Evolutionary conservation across 106 monocot genomes (phyloP), one percentile per base, ranked within the genome.

Genomic region (Hemerocallis citrina): DNA sequence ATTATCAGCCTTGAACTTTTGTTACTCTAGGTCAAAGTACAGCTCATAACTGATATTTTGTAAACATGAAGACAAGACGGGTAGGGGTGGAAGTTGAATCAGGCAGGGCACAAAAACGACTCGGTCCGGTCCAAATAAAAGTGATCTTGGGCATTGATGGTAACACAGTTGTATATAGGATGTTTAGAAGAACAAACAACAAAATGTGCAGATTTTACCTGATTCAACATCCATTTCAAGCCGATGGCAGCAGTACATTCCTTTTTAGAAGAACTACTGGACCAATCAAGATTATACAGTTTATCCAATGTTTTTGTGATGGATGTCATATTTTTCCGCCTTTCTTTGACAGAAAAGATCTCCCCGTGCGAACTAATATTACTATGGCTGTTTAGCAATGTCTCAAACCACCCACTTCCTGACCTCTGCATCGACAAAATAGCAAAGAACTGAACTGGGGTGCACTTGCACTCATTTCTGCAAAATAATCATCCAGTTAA

Each of bases 331-430:
- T 83, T 86, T 45, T 63, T 80, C 40, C 91, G 67, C 65, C 91
- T 79, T 29, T 76, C 82, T 65, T 60, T 82, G 17, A 64, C 62
- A 35, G 82, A 90, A 41, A 91, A 91, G 15, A 86, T 86, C 67
- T 91, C 91, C 0, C 91, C 91, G 61, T 91, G 79, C 15, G 91
- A 91, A 55, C 82, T 86, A 38, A 86, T 59, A 66, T 91, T 91
- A 21, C 52, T 43, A 70, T 86, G 86, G 59, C 86, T 91, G 39
- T 59, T 59, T 34, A 91, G 66, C 40, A 90, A 76, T 4, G 85
- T 90, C 70, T 90, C 90, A 67, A 90, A 79, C 89, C 89, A 90
- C 34, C 91, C 91, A 55, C 86, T 91, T 54, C 91, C 91, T 5
- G 91, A 91, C 63, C 86, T 86, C 55, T 91, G 91, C 91, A 86